Evolutionary conservation across 257 asterid species (phyloP), one percentile per base, ranked within the genome.

Genomic region (Solanum chaucha): DNA sequence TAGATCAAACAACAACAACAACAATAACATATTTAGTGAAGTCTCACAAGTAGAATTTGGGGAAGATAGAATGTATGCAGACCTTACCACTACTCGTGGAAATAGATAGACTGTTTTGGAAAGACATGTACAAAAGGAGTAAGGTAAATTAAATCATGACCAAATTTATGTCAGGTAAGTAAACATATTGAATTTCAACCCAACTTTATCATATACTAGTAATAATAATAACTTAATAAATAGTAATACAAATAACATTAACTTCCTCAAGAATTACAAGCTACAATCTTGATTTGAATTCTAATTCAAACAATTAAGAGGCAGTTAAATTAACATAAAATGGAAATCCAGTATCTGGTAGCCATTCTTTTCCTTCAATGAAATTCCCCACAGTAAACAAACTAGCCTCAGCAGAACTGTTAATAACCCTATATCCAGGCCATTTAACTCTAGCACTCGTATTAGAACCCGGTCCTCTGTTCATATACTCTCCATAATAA

Each of bases 391-490:
- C 98, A 14, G 99, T 91, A 6, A 96, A 97, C 87, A 92, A 98
- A 12, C 86, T 83, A 34, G 99, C 99, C 89, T 93, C 99, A 1
- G 91, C 28, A 6, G 96, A 89, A 77, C 10, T 89, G 2, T 90
- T 92, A 24, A 95, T 93, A 6, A 95, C 93, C 68, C 93, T 89
- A 17, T 95, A 97, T 20, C 99, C 99, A 9, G 98, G 93, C 99
- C 99, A 97, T 1, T 74, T 93, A 36, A 97, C 99, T 89, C 99
- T 89, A 0, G 86, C 90, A 0, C 83, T 93, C 9, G 99, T 96
- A 30, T 95, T 97, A 5, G 99, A 93, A 7, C 99, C 99, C 1
- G 95, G 95, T 4, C 99, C 99, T 12, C 97, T 92, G n/a, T 97
- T 97, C 93, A 12, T 85, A 24, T 95, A 97, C 95, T 97, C 99